Percentiles rank a stretch among this genome's conserved stretches.
phyloP scores from a whole-genome alignment of 2,329 filamentous ascomycete species.

The Bertia moriformis region DNA sequence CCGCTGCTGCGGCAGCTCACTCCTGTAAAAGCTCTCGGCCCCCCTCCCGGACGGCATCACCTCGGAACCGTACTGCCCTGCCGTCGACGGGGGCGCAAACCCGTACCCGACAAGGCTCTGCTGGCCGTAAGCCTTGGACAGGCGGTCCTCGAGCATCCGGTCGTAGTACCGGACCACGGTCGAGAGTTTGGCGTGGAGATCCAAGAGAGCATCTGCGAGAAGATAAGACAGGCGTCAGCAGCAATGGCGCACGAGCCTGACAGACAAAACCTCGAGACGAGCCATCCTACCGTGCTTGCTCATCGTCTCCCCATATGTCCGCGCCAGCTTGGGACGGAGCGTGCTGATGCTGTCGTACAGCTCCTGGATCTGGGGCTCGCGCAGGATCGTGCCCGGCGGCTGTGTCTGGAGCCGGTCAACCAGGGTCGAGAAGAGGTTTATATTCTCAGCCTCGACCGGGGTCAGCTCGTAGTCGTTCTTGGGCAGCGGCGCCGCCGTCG shows the following conservation, averaged over 20 bases:
- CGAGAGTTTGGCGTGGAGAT: constrained; percentile 86
- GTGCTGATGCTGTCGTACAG: constrained; percentile 95
- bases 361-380: constrained; percentile 95
- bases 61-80: constrained; percentile 44
- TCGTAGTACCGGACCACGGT: constrained; percentile 97
- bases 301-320: constrained; percentile 97
- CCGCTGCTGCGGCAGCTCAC: constrained; percentile 34
- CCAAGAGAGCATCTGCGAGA: constrained; percentile 78
- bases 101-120: constrained; percentile 56
- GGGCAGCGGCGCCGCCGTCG: constrained; percentile 29
- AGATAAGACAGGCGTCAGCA: too few species aligned
- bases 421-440: constrained; percentile 85
- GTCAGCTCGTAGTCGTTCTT: constrained; percentile 93
- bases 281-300: constrained; percentile 77
- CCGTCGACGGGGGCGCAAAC: constrained; percentile 31
- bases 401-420: constrained; percentile 92
- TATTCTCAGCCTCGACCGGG: constrained; percentile 88
- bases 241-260: too few species aligned
- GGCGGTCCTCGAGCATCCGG: constrained; percentile 87
- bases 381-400: constrained; percentile 84
- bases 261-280: too few species aligned
- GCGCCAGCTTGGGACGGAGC: constrained; percentile 78
- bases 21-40: constrained; percentile 72
- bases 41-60: constrained; percentile 55
- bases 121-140: constrained; percentile 84